Base-by-base conservation (phyloP, 2,329 filamentous ascomycete species). In the Herpotrichia juniperi region DNA sequence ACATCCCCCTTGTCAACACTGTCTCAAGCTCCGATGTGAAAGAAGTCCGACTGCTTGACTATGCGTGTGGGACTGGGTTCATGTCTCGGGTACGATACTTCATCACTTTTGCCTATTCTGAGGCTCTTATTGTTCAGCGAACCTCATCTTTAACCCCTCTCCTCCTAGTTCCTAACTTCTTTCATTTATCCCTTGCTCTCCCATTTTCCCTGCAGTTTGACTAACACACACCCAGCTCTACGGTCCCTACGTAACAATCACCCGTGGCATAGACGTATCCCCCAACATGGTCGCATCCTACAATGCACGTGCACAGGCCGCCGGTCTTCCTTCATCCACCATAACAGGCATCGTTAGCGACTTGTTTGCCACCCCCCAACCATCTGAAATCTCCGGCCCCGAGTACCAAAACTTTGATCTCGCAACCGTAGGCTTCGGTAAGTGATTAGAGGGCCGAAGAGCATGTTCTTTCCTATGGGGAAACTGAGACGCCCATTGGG, bases 61-160 rank as follows among this genome's bases (percentile, higher is more conserved):
- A 92, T 71, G 89, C 89, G 14, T 92, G 89, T 66, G 89, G 89
- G 8, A 87, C 87, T 5, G 88, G 88, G 2, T 72, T 84, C 48
- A 78, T 90, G 56, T 87, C 87, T 11, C 79, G 82, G 69, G 87
- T 88, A 67, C 59, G 79, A 17, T 24, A 17, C 51, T 44, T 9
- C 35, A 42, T 16, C 22, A 32, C 26, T 32, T 28, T 46, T 44
- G 31, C 30, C 31, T 28, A 24, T 40, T 54, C n/a, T 44, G 24
- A 44, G 4, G n/a, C 24, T 10, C 24, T 22, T 30, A 14, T 11
- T 30, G 44, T 24, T 40, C 37, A 7, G 14, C 34, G 19, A 7
- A n/a, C 4, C 11, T 8, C 21, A 3, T 6, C 34, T 19, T 21
- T 37, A 8, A 8, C 34, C 7, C 6, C 21, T 4, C 34, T 14